phyloP scores from a whole-genome alignment of 768 basidiomycete genomes.

The Termitomyces sp. region DNA sequence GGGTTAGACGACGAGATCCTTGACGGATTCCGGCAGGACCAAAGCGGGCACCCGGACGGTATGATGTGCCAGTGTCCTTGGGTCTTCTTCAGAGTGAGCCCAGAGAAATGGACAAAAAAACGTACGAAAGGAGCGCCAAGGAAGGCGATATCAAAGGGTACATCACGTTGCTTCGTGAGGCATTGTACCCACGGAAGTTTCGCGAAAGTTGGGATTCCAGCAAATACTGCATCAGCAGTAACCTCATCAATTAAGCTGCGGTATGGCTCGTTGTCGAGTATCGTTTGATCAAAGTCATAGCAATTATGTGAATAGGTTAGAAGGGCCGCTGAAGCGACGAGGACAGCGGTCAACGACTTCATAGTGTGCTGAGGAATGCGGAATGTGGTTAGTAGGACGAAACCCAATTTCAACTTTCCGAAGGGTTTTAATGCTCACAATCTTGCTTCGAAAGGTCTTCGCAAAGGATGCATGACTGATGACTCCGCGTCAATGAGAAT shows the following conservation, averaged over 20 bases:
- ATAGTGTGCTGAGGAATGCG: not conserved
- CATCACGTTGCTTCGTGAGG: conserved; percentile 53
- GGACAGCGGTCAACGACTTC: not conserved
- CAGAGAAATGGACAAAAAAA: conserved; percentile 1
- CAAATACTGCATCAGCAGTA: conserved; percentile 74
- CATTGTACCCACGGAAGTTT: conserved; percentile 83
- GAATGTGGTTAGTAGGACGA: not conserved
- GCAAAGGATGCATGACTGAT: not conserved
- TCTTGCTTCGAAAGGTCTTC: not conserved
- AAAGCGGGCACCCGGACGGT: conserved; percentile 80
- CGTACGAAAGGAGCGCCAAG: conserved; percentile 74
- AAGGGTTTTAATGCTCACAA: not conserved
- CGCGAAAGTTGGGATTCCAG: conserved; percentile 82
- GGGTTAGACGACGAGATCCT: conserved; percentile 68
- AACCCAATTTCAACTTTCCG: no score
- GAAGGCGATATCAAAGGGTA: conserved; percentile 75
- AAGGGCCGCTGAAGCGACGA: not conserved
- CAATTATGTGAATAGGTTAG: not conserved
- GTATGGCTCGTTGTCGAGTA: conserved; percentile 64
- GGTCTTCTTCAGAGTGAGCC: not conserved
- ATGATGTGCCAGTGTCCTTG: conserved; percentile 70
- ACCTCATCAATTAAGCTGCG: conserved; percentile 54
- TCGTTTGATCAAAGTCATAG: conserved; percentile 40
- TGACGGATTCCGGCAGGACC: conserved; percentile 81
- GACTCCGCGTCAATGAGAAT: not conserved